These are phyloP conservation scores for Leccinum uliginosum DNA, from an alignment of 768 basidiomycete genomes.

Conservation along the genomic window DNA sequence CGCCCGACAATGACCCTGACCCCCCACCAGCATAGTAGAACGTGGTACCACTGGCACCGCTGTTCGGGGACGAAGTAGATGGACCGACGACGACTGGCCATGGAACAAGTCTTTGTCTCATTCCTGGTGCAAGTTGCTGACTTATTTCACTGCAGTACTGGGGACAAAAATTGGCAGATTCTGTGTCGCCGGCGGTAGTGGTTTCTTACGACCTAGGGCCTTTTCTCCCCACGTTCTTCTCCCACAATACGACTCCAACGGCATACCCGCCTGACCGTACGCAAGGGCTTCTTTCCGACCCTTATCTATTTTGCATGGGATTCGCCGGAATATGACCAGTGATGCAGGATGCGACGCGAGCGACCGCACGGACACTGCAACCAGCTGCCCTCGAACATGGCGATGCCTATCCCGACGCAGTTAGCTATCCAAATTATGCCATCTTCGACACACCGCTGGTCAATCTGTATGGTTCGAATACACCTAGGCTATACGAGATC, in stretches of 20 bases:
- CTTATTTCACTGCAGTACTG: too few relatives aligned
- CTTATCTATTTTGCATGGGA: slow-evolving; percentile 37
- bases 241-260: slow-evolving; percentile 32
- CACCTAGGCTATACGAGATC: too few relatives aligned
- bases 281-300: slow-evolving; percentile 35
- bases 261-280: slow-evolving; percentile 45
- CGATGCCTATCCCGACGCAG: too few relatives aligned
- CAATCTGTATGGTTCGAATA: too few relatives aligned
- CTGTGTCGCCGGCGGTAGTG: too few relatives aligned
- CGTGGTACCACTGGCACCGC: slow-evolving; percentile 11
- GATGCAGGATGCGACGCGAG: slow-evolving; percentile 35
- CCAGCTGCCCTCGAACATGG: slow-evolving; percentile 24
- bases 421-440: too few relatives aligned
- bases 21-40: slow-evolving; percentile 24
- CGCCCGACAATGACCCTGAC: slow-evolving; percentile 9
- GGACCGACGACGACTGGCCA: slow-evolving; percentile 54
- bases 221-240: slow-evolving; percentile 41
- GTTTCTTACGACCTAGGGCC: slow-evolving; percentile 36
- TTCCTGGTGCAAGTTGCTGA: too few relatives aligned
- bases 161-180: too few relatives aligned
- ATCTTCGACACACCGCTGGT: too few relatives aligned
- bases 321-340: background rate
- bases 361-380: slow-evolving; percentile 35
- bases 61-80: slow-evolving; percentile 24
- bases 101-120: slow-evolving; percentile 34